phyloP scores from a whole-genome alignment of 2,329 filamentous ascomycete species.

The Scleromitrula shiraiana region DNA sequence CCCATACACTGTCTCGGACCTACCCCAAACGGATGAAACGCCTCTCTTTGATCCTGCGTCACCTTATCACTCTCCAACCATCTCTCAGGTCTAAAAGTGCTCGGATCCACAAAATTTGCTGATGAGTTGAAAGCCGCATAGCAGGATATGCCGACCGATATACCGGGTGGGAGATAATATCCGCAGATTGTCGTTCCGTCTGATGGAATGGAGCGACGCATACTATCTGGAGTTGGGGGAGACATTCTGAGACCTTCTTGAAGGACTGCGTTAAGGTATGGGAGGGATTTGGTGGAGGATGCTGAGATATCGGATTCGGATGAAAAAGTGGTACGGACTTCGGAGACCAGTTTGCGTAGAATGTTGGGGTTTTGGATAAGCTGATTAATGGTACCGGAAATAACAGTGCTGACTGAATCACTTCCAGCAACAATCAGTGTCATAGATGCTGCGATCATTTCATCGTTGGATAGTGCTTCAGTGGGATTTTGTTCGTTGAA shows the following conservation, averaged over 20 bases:
- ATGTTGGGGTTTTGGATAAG: constrained; percentile 28
- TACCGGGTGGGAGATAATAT: background rate
- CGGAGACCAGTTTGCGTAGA: constrained; percentile 29
- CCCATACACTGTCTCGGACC: background rate
- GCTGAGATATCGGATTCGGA: constrained; percentile 29
- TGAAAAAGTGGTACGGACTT: constrained; percentile 34
- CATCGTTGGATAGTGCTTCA: constrained; percentile 12
- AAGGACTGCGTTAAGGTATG: background rate
- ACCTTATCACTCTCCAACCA: background rate
- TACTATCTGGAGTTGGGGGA: background rate
- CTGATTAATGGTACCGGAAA: constrained; percentile 12
- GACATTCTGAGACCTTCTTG: constrained; percentile 2
- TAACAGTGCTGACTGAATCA: constrained; percentile 11
- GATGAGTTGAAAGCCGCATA: background rate
- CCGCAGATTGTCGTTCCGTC: background rate
- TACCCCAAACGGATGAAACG: background rate
- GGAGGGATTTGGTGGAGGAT: background rate
- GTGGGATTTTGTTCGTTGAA: constrained; percentile 12
- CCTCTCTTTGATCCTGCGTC: background rate
- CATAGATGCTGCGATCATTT: constrained; percentile 3
- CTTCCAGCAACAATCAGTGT: constrained; percentile 10
- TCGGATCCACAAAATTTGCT: background rate
- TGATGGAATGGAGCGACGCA: background rate
- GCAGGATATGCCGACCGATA: background rate
- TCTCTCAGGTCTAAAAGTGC: background rate